Conservation (phyloP, 208 protist species). For the Leishmania tropica region DNA sequence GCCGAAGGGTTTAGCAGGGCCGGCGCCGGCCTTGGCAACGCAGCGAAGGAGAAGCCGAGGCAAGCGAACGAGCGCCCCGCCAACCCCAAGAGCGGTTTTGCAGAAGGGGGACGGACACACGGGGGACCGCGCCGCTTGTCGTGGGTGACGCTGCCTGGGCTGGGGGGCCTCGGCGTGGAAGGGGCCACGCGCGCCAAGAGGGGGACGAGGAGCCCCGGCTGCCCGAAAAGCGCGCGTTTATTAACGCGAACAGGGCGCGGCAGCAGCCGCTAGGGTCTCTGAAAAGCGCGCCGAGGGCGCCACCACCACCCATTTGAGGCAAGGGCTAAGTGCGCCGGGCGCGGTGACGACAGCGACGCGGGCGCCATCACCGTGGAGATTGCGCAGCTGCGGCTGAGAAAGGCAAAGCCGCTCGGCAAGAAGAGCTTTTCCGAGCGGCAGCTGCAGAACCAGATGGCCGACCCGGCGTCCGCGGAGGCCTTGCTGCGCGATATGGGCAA, state of each 20-base stretch:
- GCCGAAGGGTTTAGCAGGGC: constrained; percentile 36
- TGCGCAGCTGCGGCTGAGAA: constrained; percentile 38
- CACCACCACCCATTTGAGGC: constrained; percentile 39
- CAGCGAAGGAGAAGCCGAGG: constrained; percentile 40
- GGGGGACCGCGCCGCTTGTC: constrained; percentile 34
- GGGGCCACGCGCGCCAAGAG: constrained; percentile 28
- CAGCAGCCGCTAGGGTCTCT: constrained; percentile 47
- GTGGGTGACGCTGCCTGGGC: constrained; percentile 36
- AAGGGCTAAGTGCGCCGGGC: constrained; percentile 24
- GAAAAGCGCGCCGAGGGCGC: too few species aligned
- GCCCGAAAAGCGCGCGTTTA: too few species aligned
- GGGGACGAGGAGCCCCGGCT: too few species aligned
- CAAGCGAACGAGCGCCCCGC: constrained; percentile 44
- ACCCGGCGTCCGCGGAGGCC: constrained; percentile 22
- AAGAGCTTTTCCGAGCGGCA: constrained; percentile 56
- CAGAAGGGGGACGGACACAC: constrained; percentile 34
- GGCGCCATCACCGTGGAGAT: constrained; percentile 36
- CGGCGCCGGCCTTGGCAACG: constrained; percentile 36
- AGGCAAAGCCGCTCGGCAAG: constrained; percentile 49
- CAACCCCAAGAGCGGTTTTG: constrained; percentile 33
- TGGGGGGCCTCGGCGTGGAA: constrained; percentile 42
- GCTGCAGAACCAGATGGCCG: constrained; percentile 57
- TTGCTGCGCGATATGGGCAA: constrained; percentile 34
- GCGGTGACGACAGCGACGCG: too few species aligned
- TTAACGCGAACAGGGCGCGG: constrained; percentile 52